Evolutionary conservation across 495 filamentous ascomycete species (phyloP), one percentile per base, ranked within the genome.

Genomic region (Penicillium mononematosum): DNA sequence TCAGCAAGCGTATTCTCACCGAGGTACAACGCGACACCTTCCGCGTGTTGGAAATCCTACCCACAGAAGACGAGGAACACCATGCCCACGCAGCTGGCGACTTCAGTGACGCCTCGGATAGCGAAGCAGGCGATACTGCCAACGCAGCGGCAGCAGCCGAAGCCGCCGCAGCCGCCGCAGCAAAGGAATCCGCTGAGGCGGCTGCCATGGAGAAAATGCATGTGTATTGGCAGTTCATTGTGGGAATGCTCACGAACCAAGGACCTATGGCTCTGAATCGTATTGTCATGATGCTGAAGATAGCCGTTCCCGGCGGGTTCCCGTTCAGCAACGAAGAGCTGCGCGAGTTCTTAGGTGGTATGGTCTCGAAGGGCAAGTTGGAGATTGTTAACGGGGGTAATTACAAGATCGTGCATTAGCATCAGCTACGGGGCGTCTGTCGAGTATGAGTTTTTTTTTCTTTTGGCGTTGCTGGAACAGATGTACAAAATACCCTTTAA

Each of bases 221-320:
- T 50, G 79, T 96, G 38, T 95, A 96, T 74, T 89, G 86, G 85
- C 85, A 90, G 67, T 97, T 94, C 67, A 90, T 99, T 56, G 77
- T 89, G 49, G 90, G 89, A 45, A 97, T 99, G 93, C 75, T 99
- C 73, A 98, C 89, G 56, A 97, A 98, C 69, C 82, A 87, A 56
- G 89, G 88, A 6, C 74, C 85, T 29, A 95, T 96, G 88, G 83
- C 88, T 45, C 66, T 90, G 58, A 81, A 81, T 64, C 84, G 89
- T 72, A 92, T 98, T 56, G 79, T 85, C 5, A 93, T 92, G 88
- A 96, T 98, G 90, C 76, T 98, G 78, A 89, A 88, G 69, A 88
- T 98, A 79, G 80, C 90, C 27, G 86, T 98, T 29, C 83, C 88
- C 1, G 92, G 90, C 14, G 89, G 90, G 7, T 97, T 96, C 64